phyloP scores from a whole-genome alignment of 2,329 filamentous ascomycete genomes.

The Orbilia brochopaga region DNA sequence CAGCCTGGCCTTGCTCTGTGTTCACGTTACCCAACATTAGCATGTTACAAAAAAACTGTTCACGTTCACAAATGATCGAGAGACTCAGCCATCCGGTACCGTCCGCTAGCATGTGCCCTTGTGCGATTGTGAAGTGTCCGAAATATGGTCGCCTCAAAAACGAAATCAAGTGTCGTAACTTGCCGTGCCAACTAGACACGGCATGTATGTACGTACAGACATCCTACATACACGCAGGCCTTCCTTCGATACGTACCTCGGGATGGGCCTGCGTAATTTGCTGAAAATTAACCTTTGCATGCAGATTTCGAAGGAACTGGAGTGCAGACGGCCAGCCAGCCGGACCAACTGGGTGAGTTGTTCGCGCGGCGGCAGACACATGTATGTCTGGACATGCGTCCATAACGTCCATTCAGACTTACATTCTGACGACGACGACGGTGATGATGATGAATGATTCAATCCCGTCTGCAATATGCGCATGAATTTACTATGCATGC shows the following conservation, averaged over 20 bases:
- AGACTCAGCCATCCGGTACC: not conserved
- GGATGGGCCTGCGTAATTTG: not conserved
- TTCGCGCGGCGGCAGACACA: conserved; percentile 5
- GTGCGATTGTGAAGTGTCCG: conserved; percentile 1
- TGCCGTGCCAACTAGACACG: conserved; percentile 46
- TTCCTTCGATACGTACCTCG: conserved; percentile 12
- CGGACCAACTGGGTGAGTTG: conserved; percentile 33
- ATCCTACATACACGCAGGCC: conserved; percentile 1
- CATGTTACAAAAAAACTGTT: conserved; percentile 1
- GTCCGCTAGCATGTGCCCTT: not conserved
- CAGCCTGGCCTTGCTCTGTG: not conserved
- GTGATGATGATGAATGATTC: too few species aligned
- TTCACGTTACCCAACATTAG: conserved; percentile 7
- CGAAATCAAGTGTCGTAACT: conserved; percentile 7
- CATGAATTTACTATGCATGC: not conserved
- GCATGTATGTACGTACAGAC: conserved; percentile 1
- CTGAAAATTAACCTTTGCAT: not conserved
- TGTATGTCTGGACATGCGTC: not conserved
- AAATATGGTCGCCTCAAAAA: conserved; percentile 35
- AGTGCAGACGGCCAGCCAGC: not conserved
- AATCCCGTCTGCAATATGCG: not conserved
- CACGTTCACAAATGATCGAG: not conserved
- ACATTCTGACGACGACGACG: not conserved
- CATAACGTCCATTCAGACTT: not conserved
- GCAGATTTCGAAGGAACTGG: not conserved